These are phyloP conservation scores for Lyophyllum atratum DNA, from an alignment of 768 basidiomycete genomes.

Conservation along the genomic window DNA sequence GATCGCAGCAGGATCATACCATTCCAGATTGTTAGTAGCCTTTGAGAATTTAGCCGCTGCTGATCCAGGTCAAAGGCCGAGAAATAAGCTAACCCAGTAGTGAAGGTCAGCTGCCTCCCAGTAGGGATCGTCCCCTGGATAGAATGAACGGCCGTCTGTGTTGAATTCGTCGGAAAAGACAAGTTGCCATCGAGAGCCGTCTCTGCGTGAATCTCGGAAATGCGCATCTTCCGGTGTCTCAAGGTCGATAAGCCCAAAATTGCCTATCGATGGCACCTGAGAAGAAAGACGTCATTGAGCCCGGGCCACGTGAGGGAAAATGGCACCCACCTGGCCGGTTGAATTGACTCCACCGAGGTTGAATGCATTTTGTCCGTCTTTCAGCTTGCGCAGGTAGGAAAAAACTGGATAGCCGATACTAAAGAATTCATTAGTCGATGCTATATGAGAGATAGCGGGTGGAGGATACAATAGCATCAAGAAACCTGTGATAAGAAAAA, in stretches of 20 bases:
- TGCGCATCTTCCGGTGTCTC: slow-evolving; percentile 61
- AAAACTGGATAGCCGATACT: slow-evolving; percentile 54
- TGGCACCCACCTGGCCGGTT: slow-evolving; percentile 54
- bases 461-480: slow-evolving; percentile 60
- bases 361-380: slow-evolving; percentile 14
- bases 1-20: slow-evolving; percentile 82
- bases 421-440: background rate
- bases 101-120: slow-evolving; percentile 81
- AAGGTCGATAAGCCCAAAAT: slow-evolving; percentile 57
- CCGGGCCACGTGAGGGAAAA: slow-evolving; percentile 17
- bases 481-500: slow-evolving; percentile 48
- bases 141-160: slow-evolving; percentile 72
- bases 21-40: slow-evolving; percentile 75
- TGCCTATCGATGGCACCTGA: slow-evolving; percentile 68
- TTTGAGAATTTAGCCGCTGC: slow-evolving; percentile 16
- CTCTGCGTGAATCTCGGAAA: slow-evolving; percentile 54
- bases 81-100: slow-evolving; percentile 58
- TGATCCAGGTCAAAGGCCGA: background rate
- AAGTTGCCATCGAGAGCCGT: slow-evolving; percentile 56
- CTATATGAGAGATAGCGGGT: background rate
- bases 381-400: slow-evolving; percentile 20
- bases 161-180: slow-evolving; percentile 88
- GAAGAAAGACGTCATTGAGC: background rate
- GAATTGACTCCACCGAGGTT: slow-evolving; percentile 63
- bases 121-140: slow-evolving; percentile 83